Evolutionary conservation across 352 stramenopile species (phyloP).

Genomic region (Phytopythium vexans): DNA sequence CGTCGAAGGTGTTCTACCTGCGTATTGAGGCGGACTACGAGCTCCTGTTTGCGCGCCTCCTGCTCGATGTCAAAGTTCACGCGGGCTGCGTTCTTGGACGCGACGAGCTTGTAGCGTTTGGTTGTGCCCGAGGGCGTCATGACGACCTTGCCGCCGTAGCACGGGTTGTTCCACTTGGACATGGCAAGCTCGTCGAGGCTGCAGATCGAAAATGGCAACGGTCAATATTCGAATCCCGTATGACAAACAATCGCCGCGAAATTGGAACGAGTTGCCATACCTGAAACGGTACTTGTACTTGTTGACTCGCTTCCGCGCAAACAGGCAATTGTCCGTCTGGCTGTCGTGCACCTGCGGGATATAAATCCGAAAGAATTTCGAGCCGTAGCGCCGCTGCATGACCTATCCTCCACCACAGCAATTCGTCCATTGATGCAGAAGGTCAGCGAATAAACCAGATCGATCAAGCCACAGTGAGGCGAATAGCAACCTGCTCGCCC

Average conservation of each 20-base stretch:
- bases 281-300: slow-evolving; percentile 84
- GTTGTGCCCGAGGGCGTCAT: slow-evolving; percentile 41
- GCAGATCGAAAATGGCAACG: slow-evolving; percentile 1
- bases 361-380: slow-evolving; percentile 75
- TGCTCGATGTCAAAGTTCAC: slow-evolving; percentile 73
- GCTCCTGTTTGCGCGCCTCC: slow-evolving; percentile 66
- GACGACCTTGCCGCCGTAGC: slow-evolving; percentile 58
- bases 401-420: slow-evolving; percentile 5
- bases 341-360: slow-evolving; percentile 64
- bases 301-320: slow-evolving; percentile 60
- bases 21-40: slow-evolving; percentile 55
- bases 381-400: slow-evolving; percentile 53
- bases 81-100: slow-evolving; percentile 36
- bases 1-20: slow-evolving; percentile 18
- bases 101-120: slow-evolving; percentile 54
- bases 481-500: slow-evolving; percentile 27
- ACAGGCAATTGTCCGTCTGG: slow-evolving; percentile 78
- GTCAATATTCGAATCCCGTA: not conserved
- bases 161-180: slow-evolving; percentile 58
- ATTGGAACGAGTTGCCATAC: slow-evolving; percentile 8
- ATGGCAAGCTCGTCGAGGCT: slow-evolving; percentile 58
- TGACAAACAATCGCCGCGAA: not conserved
- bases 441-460: not conserved
- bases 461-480: not conserved
- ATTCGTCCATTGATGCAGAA: not conserved